Conservation (phyloP, 176 grass and related monocot species). For the Musa beccarii region DNA sequence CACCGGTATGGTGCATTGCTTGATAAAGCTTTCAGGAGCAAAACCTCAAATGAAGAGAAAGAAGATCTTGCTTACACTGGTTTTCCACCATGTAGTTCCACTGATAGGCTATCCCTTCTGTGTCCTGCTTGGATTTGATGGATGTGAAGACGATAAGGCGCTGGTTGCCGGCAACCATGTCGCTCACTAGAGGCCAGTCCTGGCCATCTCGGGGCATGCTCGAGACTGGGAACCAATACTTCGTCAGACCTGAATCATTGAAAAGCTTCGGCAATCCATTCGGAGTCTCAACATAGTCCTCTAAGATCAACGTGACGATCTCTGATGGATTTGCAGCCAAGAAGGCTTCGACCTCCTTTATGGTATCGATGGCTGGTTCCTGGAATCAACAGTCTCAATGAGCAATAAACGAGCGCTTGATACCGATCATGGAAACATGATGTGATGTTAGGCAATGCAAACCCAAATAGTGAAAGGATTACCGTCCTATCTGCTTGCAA, state of each 20-base stretch:
- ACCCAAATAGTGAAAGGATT: too few relatives aligned
- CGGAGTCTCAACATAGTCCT: slow-evolving; percentile 71
- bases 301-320: slow-evolving; percentile 75
- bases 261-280: slow-evolving; percentile 83
- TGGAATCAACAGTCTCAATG: slow-evolving; percentile 15
- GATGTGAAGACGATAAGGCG: slow-evolving; percentile 84
- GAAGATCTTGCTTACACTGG: slow-evolving; percentile 46
- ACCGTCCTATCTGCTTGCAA: neutral
- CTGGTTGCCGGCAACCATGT: slow-evolving; percentile 68
- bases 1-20: neutral
- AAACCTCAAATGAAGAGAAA: too few relatives aligned
- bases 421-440: too few relatives aligned
- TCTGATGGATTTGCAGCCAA: slow-evolving; percentile 73
- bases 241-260: slow-evolving; percentile 52
- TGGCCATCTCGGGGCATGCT: slow-evolving; percentile 76
- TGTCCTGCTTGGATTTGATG: slow-evolving; percentile 52
- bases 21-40: neutral
- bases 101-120: slow-evolving; percentile 91
- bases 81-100: slow-evolving; percentile 99
- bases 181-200: slow-evolving; percentile 75
- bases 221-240: slow-evolving; percentile 87
- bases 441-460: neutral
- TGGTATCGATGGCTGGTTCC: slow-evolving; percentile 77
- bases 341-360: slow-evolving; percentile 78
- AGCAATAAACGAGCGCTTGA: too few relatives aligned